These are phyloP conservation scores for Gypsophila paniculata DNA, from an alignment of 179 eudicot species.

Conservation along the genomic window DNA sequence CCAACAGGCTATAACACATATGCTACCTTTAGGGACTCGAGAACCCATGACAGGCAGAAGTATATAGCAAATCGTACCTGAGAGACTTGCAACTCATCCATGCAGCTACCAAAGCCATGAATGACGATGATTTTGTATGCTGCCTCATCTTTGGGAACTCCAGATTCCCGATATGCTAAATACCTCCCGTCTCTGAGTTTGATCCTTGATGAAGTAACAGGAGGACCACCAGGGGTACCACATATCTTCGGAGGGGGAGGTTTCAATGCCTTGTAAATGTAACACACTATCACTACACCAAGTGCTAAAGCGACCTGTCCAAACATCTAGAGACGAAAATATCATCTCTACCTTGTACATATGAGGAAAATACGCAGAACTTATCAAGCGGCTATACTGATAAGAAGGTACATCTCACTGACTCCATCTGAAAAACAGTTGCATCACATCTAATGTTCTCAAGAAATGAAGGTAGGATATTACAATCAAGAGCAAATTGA, in stretches of 20 bases:
- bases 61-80: constrained; percentile 35
- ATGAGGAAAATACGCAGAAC: not conserved
- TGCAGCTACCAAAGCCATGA: constrained; percentile 83
- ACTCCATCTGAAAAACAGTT: not conserved
- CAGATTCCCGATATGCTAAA: constrained; percentile 71
- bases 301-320: constrained; percentile 23
- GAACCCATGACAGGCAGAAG: not conserved
- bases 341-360: not conserved
- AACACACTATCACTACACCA: constrained; percentile 19
- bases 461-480: not conserved
- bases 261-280: constrained; percentile 28
- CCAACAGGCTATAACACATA: not conserved
- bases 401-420: not conserved
- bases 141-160: constrained; percentile 66
- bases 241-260: constrained; percentile 38
- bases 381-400: not conserved
- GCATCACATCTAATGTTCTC: not conserved
- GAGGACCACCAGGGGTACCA: constrained; percentile 42
- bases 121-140: constrained; percentile 57
- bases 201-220: constrained; percentile 45
- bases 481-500: not conserved
- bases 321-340: constrained; percentile 24
- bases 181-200: constrained; percentile 71
- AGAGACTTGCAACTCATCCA: constrained; percentile 58
- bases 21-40: not conserved